Evolutionary conservation across 2,329 filamentous ascomycete genomes (phyloP).

Genomic region (Colletotrichum sp.): DNA sequence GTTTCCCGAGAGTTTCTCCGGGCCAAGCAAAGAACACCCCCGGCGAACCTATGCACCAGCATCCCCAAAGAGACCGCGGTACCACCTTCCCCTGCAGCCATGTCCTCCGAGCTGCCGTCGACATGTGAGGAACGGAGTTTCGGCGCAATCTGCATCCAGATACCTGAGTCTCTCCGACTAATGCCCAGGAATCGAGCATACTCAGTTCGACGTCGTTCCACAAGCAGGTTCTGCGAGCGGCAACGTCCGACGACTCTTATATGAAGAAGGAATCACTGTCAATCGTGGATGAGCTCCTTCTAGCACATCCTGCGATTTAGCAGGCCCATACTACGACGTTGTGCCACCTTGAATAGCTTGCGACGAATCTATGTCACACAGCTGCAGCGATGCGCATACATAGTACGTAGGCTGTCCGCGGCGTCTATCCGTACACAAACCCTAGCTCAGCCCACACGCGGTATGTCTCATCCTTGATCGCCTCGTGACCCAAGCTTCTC

Average conservation of each 20-base stretch:
- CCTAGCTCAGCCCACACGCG: background rate
- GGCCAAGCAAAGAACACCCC: background rate
- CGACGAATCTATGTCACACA: background rate
- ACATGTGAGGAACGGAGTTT: background rate
- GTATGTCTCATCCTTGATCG: slow-evolving; percentile 23
- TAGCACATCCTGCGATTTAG: background rate
- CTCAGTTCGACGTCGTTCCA: background rate
- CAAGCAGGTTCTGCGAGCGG: background rate
- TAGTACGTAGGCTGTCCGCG: background rate
- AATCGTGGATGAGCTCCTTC: background rate
- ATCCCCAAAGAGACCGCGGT: background rate
- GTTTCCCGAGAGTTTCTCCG: slow-evolving; percentile 12
- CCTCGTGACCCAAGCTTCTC: slow-evolving; percentile 21
- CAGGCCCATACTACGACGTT: background rate
- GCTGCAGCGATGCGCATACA: background rate
- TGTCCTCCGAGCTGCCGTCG: background rate
- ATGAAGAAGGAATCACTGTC: background rate
- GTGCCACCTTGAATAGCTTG: background rate
- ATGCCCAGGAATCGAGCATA: background rate
- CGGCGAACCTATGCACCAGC: background rate
- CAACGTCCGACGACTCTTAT: background rate
- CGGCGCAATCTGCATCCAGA: background rate
- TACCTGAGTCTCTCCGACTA: background rate
- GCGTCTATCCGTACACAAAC: background rate
- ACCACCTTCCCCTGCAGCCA: background rate